Base-by-base conservation (phyloP, 2,329 filamentous ascomycete species). In the Coniochaeta sp. region DNA sequence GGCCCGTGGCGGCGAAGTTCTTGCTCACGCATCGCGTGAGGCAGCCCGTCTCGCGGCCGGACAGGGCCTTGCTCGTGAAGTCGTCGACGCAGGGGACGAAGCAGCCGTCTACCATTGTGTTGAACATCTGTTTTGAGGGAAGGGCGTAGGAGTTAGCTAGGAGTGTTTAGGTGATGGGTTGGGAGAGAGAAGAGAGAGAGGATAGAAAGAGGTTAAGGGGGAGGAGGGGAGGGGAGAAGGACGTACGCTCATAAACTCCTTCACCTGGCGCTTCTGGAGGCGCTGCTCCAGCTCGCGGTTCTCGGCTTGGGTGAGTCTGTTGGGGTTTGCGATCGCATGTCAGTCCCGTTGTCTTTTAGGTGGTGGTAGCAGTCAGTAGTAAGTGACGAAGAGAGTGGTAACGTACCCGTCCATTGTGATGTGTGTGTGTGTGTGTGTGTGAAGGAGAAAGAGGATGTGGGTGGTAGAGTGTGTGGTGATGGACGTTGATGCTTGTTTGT, bases 181-280 rank as follows among this genome's bases (percentile, higher is more conserved):
- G 45, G 45, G 27, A 14, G 18, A 28, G n/a, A 30, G 26, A 28
- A 27, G n/a, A n/a, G n/a, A n/a, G n/a, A n/a, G n/a, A n/a, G n/a
- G n/a, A n/a, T n/a, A n/a, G n/a, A n/a, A n/a, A n/a, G n/a, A n/a
- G n/a, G n/a, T n/a, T 6, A 26, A 24, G 18, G 30, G 46, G 28
- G 28, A 18, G 26, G 22, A 14, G 50, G 35, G n/a, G 42, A 27
- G 5, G 14, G 45, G 30, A n/a, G 18, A 20, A 55, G 52, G 32
- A 78, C 89, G 62, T 80, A 97, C 94, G 64, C 83, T 88, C 86
- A 97, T 96, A 69, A 99, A 97, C 69, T 97, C 92, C 77, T 96
- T 96, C 80, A 99, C 89, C 75, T 99, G 94, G 75, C 94, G 95
- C 75, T 89, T 88, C 78, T 97, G 91, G 83, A 99, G 91, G 72